Base-by-base conservation (phyloP, 306 rosid genomes). In the Astragalus membranaceus region DNA sequence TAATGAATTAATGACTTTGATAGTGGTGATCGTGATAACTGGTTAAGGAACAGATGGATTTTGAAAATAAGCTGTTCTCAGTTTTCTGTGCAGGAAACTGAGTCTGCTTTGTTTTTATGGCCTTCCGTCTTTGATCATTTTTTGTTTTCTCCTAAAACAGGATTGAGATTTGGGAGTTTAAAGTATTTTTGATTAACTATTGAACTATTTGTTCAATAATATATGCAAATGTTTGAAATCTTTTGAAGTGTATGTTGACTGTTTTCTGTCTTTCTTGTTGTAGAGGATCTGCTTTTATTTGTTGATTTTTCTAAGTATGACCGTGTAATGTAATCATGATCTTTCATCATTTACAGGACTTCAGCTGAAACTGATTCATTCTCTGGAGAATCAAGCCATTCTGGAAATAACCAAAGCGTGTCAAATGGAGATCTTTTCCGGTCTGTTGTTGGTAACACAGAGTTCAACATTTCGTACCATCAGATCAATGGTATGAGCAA, bases 351-450 rank as follows among this genome's bases (percentile, higher is more conserved):
- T 44, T 50, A 14, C 69, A 92, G 98, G 98, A 81, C 95, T 73
- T 92, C 90, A 2, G 98, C 74, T 51, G 95, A 81, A 56, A 86
- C 87, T 59, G 86, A 80, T 70, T 86, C 98, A 32, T 47, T 77
- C n/a, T 89, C 89, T 6, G 92, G 79, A 46, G 92, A 78, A 67
- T 83, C 87, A 1, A 90, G 83, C 63, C 84, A 67, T 83, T 88
- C 76, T 13, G 86, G 81, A 57, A 84, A 81, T 78, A 76, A 82
- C 65, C 83, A 69, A 13, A 58, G 66, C 60, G 64, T 74, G 63
- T 79, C 83, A 58, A 89, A 81, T 12, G 89, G 75, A 42, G 84
- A 85, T 69, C 77, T 69, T 76, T 75, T 80, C 69, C 80, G 56
- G 61, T 64, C 88, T 20, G 60, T 73, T 78, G 87, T 69, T 63